Evolutionary conservation across 257 asterid species (phyloP).

Genomic region (Rhazya stricta): DNA sequence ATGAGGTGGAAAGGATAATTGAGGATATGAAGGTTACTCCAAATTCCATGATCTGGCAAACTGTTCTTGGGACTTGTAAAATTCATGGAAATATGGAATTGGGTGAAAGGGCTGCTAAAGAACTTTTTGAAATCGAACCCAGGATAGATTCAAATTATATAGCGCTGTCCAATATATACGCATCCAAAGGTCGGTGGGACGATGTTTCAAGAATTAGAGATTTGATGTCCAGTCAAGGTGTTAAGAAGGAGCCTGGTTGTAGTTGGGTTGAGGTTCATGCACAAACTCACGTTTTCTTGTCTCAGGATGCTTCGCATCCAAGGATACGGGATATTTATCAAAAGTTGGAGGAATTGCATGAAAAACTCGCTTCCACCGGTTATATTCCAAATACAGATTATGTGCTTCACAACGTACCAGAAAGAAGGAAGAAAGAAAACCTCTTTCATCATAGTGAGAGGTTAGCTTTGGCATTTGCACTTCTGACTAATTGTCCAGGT

Average conservation of each 20-base stretch:
- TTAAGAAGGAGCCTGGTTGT: constrained; percentile 85
- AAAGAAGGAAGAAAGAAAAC: constrained; percentile 45
- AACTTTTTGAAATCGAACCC: constrained; percentile 54
- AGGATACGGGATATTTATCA: constrained; percentile 41
- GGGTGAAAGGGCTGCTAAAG: constrained; percentile 70
- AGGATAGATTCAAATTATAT: constrained; percentile 55
- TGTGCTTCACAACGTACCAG: constrained; percentile 55
- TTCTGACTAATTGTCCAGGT: constrained; percentile 36
- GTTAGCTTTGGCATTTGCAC: constrained; percentile 73
- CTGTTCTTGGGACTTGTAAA: constrained; percentile 67
- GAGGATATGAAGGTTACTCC: constrained; percentile 56
- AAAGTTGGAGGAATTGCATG: constrained; percentile 52
- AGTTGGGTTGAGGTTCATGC: constrained; percentile 76
- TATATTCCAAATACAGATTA: constrained; percentile 48
- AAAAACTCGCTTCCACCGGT: constrained; percentile 43
- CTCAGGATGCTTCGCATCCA: constrained; percentile 72
- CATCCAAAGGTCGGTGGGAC: constrained; percentile 66
- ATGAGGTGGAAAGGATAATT: constrained; percentile 57
- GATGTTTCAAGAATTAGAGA: constrained; percentile 58
- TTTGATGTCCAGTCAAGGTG: constrained; percentile 52
- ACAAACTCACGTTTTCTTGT: constrained; percentile 62
- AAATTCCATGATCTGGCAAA: constrained; percentile 67
- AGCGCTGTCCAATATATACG: constrained; percentile 67
- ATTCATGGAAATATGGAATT: constrained; percentile 65
- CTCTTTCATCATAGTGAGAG: constrained; percentile 80